These are phyloP conservation scores for Plasmodium adleri DNA, from an alignment of 169 alveolate genomes.

Conservation along the genomic window DNA sequence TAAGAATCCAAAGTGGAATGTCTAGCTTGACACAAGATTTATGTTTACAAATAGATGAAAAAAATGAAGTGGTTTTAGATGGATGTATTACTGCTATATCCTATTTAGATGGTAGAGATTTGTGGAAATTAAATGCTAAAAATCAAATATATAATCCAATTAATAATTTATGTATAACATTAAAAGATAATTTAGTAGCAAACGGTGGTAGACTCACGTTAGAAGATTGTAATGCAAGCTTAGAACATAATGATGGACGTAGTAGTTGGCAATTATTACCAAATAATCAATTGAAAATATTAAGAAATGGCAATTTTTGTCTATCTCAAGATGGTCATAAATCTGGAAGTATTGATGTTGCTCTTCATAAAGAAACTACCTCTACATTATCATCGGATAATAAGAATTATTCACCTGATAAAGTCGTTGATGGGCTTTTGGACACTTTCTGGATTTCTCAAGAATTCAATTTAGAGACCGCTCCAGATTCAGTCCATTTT, in stretches of 20 bases:
- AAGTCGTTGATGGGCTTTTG: constrained; percentile 89
- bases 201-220: constrained; percentile 85
- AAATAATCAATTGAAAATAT: constrained; percentile 89
- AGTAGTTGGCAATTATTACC: constrained; percentile 91
- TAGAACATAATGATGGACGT: constrained; percentile 79
- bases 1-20: constrained; percentile 91
- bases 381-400: constrained; percentile 85
- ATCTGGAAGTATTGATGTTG: constrained; percentile 91
- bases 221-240: constrained; percentile 65
- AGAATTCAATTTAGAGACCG: constrained; percentile 80
- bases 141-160: constrained; percentile 73
- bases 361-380: constrained; percentile 83
- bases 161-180: constrained; percentile 84
- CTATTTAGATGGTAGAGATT: constrained; percentile 80
- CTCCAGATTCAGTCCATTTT: constrained; percentile 84
- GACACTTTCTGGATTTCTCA: constrained; percentile 90
- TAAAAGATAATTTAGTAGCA: constrained; percentile 83
- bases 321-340: constrained; percentile 88
- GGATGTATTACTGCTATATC: constrained; percentile 85
- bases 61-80: constrained; percentile 84
- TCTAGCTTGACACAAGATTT: constrained; percentile 85
- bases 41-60: constrained; percentile 85
- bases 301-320: constrained; percentile 91
- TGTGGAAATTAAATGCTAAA: constrained; percentile 84
- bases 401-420: constrained; percentile 80